phyloP scores from a whole-genome alignment of 2,329 filamentous ascomycete species.

The Ophiostoma himal-ulmi region DNA sequence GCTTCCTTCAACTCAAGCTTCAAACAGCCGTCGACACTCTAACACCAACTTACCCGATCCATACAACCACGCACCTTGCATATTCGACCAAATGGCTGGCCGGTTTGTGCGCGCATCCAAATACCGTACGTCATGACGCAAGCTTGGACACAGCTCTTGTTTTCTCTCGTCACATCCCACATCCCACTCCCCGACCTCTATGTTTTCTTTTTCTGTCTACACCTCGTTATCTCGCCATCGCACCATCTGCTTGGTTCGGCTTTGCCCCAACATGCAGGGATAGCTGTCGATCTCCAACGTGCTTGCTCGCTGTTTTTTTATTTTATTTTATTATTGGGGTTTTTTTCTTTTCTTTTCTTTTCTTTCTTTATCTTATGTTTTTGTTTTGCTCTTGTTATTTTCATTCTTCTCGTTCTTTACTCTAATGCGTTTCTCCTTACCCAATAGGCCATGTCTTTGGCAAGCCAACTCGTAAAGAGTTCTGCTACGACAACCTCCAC shows the following conservation, averaged over 20 bases:
- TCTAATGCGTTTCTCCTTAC: background rate
- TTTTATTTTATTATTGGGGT: too few species aligned
- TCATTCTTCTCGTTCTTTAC: conserved; percentile 4
- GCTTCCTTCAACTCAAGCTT: background rate
- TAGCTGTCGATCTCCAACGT: conserved; percentile 8
- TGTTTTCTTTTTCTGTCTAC: background rate
- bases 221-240: background rate
- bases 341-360: too few species aligned
- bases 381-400: background rate
- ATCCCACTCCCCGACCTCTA: background rate
- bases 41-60: background rate
- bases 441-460: conserved; percentile 90
- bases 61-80: background rate
- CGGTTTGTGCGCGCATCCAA: conserved; percentile 64
- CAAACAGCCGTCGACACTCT: background rate
- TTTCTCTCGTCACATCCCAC: background rate
- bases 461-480: conserved; percentile 90
- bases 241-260: background rate
- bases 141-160: conserved; percentile 18
- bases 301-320: background rate
- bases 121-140: conserved; percentile 48
- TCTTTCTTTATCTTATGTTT: too few species aligned
- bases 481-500: conserved; percentile 96
- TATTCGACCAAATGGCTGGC: conserved; percentile 46
- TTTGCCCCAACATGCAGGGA: background rate